phyloP scores from a whole-genome alignment of 208 protist genomes.

The Vickermania ingenoplastis region DNA sequence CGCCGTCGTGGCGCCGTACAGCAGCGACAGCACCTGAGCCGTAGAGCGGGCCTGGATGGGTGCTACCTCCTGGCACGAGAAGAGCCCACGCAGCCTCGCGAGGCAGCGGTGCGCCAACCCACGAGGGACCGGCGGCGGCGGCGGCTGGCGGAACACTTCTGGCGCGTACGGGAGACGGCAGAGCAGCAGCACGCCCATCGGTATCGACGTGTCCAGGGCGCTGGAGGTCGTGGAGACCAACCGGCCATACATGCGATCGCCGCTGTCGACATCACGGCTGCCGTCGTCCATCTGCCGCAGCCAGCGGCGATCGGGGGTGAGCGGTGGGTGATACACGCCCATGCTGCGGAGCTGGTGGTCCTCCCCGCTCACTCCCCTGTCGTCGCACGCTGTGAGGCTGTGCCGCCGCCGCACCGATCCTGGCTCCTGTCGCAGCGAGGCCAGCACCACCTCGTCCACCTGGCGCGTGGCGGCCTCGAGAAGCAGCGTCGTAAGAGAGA shows the following conservation, averaged over 20 bases:
- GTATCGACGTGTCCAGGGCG: neutral
- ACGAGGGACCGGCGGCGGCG: too few species aligned
- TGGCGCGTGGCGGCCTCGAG: neutral
- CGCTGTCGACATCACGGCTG: neutral
- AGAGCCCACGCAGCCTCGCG: too few species aligned
- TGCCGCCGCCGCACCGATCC: neutral
- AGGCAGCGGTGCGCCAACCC: too few species aligned
- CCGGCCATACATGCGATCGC: neutral
- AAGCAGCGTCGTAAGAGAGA: neutral
- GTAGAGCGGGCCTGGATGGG: too few species aligned
- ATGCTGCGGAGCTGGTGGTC: neutral
- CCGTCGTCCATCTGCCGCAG: too few species aligned
- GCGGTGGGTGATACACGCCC: neutral
- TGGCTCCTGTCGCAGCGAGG: neutral
- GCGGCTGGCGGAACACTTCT: too few species aligned
- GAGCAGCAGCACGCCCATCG: neutral
- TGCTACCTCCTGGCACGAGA: too few species aligned
- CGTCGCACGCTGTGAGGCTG: neutral
- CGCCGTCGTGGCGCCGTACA: neutral
- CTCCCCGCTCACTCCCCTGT: neutral
- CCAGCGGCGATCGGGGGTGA: neutral
- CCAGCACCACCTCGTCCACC: neutral
- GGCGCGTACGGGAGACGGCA: neutral
- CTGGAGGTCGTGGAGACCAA: neutral
- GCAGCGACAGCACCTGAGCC: neutral